Percentiles rank a stretch among this genome's conserved stretches.
These are phyloP conservation scores for Waltiozyma sp. DNA, from an alignment of 1,139 yeast species.

Conservation along the genomic window DNA sequence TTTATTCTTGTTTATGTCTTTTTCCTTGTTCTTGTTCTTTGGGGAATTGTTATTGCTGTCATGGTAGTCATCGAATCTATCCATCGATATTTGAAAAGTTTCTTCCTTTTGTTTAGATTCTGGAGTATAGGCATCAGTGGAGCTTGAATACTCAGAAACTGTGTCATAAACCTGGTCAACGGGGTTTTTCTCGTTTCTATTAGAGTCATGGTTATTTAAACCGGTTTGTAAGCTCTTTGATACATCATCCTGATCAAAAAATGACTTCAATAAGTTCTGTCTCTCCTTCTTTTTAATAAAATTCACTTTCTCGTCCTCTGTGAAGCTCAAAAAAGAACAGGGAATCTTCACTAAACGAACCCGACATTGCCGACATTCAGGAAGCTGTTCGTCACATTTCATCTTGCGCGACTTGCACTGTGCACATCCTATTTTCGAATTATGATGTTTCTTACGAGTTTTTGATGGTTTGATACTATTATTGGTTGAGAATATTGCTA, in stretches of 20 bases:
- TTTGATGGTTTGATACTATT: background rate
- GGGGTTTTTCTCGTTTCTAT: background rate
- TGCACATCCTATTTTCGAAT: constrained; percentile 17
- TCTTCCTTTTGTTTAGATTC: too few species aligned
- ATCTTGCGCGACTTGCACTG: constrained; percentile 19
- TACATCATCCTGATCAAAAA: background rate
- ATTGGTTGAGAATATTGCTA: background rate
- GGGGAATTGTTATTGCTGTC: too few species aligned
- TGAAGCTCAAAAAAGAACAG: constrained; percentile 14
- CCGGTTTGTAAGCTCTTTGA: background rate
- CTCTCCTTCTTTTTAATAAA: constrained; percentile 7
- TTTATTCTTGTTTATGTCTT: background rate
- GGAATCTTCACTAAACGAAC: constrained; percentile 17
- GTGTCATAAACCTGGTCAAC: too few species aligned
- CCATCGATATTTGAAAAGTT: too few species aligned
- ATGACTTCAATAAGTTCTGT: background rate
- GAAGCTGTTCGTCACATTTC: constrained; percentile 17
- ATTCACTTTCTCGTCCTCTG: constrained; percentile 10
- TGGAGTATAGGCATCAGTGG: too few species aligned
- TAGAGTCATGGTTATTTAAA: background rate
- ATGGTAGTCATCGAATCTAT: too few species aligned
- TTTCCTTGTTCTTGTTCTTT: background rate
- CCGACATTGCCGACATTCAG: constrained; percentile 16
- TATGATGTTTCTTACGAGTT: constrained; percentile 9
- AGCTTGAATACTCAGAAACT: too few species aligned